phyloP scores from a whole-genome alignment of 306 rosid species.

The Calophaca sinica region DNA sequence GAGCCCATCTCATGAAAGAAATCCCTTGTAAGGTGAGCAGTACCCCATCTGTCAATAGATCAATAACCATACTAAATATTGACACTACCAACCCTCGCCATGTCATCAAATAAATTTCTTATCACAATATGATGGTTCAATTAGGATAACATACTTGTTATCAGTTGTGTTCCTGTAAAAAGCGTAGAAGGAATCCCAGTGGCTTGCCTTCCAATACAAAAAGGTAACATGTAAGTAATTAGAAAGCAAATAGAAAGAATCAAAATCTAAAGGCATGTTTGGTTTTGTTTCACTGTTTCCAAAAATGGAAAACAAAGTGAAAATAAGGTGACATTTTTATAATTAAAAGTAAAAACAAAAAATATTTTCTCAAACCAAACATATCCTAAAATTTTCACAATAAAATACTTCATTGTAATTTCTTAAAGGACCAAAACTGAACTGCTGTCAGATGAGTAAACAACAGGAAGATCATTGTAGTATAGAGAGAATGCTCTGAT shows the following conservation, averaged over 20 bases:
- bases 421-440: slow-evolving; percentile 27
- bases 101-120: slow-evolving; percentile 27
- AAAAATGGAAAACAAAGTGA: neutral
- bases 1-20: slow-evolving; percentile 87
- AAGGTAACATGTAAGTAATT: slow-evolving; percentile 21
- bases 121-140: slow-evolving; percentile 26
- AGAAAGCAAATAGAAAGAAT: slow-evolving; percentile 34
- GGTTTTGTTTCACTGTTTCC: slow-evolving; percentile 1
- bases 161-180: slow-evolving; percentile 91
- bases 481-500: slow-evolving; percentile 21
- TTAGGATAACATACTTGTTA: slow-evolving; percentile 71
- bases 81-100: slow-evolving; percentile 27
- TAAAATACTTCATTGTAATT: neutral
- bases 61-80: slow-evolving; percentile 38
- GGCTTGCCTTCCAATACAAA: slow-evolving; percentile 72
- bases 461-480: neutral
- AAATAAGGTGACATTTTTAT: neutral
- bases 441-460: slow-evolving; percentile 7
- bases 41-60: slow-evolving; percentile 86
- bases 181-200: slow-evolving; percentile 89
- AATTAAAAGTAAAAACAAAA: neutral
- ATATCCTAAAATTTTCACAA: neutral
- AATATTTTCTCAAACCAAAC: neutral
- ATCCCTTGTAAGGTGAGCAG: slow-evolving; percentile 81
- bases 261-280: neutral